Evolutionary conservation across 2,329 filamentous ascomycete species (phyloP).

Genomic region (Hortaea sp.): DNA sequence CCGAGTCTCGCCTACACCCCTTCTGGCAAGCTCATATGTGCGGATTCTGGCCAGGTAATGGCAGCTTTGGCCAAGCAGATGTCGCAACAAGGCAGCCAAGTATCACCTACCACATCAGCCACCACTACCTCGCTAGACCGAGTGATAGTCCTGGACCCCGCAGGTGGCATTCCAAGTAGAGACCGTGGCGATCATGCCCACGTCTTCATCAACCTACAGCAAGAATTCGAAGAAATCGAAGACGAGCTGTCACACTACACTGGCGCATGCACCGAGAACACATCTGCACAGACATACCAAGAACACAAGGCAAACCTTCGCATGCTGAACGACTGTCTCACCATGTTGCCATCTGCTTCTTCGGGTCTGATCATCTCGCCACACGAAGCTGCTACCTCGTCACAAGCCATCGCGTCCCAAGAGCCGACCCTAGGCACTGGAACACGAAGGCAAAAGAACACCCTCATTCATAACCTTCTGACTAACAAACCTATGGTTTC

Average conservation of each 20-base stretch:
- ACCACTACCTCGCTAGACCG: constrained; percentile 62
- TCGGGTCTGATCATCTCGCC: constrained; percentile 87
- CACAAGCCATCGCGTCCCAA: constrained; percentile 17
- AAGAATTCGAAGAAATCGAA: constrained; percentile 67
- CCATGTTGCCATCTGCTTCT: constrained; percentile 69
- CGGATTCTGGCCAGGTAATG: constrained; percentile 55
- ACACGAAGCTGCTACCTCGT: constrained; percentile 61
- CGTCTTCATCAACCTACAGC: constrained; percentile 86
- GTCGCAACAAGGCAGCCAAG: constrained; percentile 32
- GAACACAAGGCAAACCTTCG: constrained; percentile 62
- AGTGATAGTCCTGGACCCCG: constrained; percentile 76
- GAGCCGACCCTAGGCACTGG: constrained; percentile 24
- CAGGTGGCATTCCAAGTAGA: constrained; percentile 70
- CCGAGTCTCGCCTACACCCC: constrained; percentile 53
- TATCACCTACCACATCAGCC: no score
- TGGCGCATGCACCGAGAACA: constrained; percentile 11
- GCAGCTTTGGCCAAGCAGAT: constrained; percentile 69
- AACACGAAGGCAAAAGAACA: constrained; percentile 60
- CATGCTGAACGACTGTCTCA: constrained; percentile 59
- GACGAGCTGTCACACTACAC: constrained; percentile 35
- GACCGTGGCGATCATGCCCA: constrained; percentile 54
- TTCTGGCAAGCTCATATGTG: constrained; percentile 38
- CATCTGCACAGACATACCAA: constrained; percentile 18
- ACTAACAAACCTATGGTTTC: constrained; percentile 92
- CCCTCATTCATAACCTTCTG: constrained; percentile 86